Percentiles rank a stretch among this genome's conserved stretches.
Evolutionary conservation across 108 stramenopile genomes (phyloP).

Genomic region (Epithemia pelagica): DNA sequence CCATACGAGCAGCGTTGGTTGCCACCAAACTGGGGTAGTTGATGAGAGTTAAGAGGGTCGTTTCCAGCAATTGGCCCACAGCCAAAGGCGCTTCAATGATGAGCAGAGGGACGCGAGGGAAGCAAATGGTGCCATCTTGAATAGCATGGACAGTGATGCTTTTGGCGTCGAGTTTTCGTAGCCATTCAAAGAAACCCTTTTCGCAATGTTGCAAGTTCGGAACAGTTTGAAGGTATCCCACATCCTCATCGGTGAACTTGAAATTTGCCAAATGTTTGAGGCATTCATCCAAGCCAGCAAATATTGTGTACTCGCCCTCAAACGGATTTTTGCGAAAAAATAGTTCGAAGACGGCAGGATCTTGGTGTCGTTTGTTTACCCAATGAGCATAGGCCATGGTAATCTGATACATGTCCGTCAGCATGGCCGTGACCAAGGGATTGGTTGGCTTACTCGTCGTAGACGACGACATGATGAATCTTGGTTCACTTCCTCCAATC

Average conservation of each 20-base stretch:
- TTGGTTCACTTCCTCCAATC: too few species aligned
- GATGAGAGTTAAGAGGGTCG: slow-evolving; percentile 89
- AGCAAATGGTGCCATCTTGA: slow-evolving; percentile 83
- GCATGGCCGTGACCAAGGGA: slow-evolving; percentile 77
- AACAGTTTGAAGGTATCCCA: slow-evolving; percentile 71
- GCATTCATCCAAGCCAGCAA: slow-evolving; percentile 91
- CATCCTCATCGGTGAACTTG: slow-evolving; percentile 66
- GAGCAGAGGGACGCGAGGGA: slow-evolving; percentile 78
- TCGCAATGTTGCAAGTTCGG: slow-evolving; percentile 63
- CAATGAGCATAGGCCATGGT: slow-evolving; percentile 99
- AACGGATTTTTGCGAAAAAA: slow-evolving; percentile 98
- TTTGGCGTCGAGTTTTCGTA: slow-evolving; percentile 70
- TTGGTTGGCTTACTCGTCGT: slow-evolving; percentile 45
- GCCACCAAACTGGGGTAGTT: slow-evolving; percentile 91
- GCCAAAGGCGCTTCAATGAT: slow-evolving; percentile 85
- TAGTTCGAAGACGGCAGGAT: slow-evolving; percentile 79
- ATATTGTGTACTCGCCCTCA: slow-evolving; percentile 86
- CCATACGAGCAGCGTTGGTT: slow-evolving; percentile 96
- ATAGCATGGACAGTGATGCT: slow-evolving; percentile 68
- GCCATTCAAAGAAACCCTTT: slow-evolving; percentile 82
- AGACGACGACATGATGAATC: too few species aligned
- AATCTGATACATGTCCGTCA: slow-evolving; percentile 98
- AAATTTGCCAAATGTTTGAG: slow-evolving; percentile 66
- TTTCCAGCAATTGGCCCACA: slow-evolving; percentile 92
- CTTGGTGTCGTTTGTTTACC: slow-evolving; percentile 78